Evolutionary conservation across 1,284 basidiomycete species (phyloP), one percentile per base, ranked within the genome.

Genomic region (Ganoderma lingzhi): DNA sequence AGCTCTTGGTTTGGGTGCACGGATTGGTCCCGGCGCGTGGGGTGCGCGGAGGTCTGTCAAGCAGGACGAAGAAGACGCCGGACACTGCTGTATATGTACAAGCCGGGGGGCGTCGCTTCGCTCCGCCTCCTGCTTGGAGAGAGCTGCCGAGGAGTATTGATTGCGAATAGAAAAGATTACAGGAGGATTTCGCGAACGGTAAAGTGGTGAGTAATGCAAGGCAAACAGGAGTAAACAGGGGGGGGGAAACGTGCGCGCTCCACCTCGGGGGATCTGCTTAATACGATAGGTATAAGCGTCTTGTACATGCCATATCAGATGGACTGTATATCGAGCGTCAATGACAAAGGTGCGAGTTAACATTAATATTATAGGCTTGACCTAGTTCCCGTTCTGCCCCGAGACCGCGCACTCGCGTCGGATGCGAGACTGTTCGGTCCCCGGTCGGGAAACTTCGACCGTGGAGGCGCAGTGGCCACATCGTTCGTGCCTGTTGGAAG

Each of bases 311-410:
- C 53, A 19, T 28, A 32, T 32, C 6, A 8, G 53, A 55, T 30
- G 32, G 53, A 15, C 53, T 56, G 48, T 51, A 51, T 51, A 23
- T 51, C n/a, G 30, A 56, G 15, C 35, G 53, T 56, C 53, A 32
- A 56, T 30, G 53, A 56, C 53, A 35, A 56, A 56, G 30, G 30
- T 56, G 53, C 14, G 14, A 8, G 30, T 56, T 56, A 56, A 35
- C 32, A 35, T 56, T 56, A 56, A 56, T 30, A 15, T 56, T 56
- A 15, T 23, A 23, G 1, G 23, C 17, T 9, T 32, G 53, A 56
- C 30, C 53, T 35, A 5, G 30, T 56, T 30, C 53, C 30, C 53
- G 10, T n/a, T 32, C 6, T 32, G 30, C 15, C 30, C n/a, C 28
- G 30, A 55, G 28, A 3, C 6, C 53, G 28, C 28, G 30, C 12